Evolutionary conservation across 2,329 filamentous ascomycete genomes (phyloP), one percentile per base, ranked within the genome.

Genomic region (Trichoderma sp.): DNA sequence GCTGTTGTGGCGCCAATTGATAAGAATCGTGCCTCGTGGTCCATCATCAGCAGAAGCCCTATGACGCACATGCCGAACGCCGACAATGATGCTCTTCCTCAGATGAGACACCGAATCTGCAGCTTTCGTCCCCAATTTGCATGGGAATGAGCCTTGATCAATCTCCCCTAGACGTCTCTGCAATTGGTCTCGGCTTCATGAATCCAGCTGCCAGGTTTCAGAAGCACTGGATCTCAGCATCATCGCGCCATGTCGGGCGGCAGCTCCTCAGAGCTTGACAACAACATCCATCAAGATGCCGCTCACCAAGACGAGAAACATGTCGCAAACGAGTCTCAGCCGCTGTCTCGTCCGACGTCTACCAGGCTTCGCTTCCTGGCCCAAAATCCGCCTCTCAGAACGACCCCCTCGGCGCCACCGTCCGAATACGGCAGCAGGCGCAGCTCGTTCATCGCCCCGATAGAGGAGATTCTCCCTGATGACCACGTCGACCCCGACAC

Each of bases 401-500:
- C 47, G 54, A 58, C 67, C 56, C 68, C 70, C 17, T 39, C 63
- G 19, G 50, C 45, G 39, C n/a, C 59, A 15, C 66, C 68, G 19
- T 70, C 70, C 26, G 70, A 66, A 57, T 43, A 69, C 50, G 71
- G 65, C 41, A 73, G 72, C 26, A 68, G 63, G 28, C 63, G 63
- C 47, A 65, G 63, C 48, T 76, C 75, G 9, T 64, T 68, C 21
- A 72, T 77, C 52, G 68, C 71, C 24, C 75, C 75, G 60, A 74
- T 78, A 56, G 72, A 74, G 45, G 68, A 75, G 62, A 73, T 78
- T 19, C 71, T 77, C 19, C 72, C 72, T 2, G 72, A 75, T 41
- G 71, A 75, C 21, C 74, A 75, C 50, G 70, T 78, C 12, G 74
- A 76, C 34, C 73, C 73, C 39, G 74, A 79, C 44, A 78, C 78